Evolutionary conservation across 192 early-diverging fungal genomes (phyloP).

Genomic region (Backusella macrospora): DNA sequence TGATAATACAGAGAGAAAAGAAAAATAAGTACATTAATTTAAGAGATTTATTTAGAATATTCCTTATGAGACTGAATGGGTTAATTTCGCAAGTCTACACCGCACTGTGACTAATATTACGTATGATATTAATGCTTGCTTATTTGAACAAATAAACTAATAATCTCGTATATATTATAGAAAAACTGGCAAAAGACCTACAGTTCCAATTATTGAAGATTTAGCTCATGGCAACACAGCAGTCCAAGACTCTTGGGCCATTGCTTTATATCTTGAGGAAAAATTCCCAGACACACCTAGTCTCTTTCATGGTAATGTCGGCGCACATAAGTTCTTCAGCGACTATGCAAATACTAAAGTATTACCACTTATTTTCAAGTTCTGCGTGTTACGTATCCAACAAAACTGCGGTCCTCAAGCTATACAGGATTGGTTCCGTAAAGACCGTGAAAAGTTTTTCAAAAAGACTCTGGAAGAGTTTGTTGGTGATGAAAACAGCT

Average conservation of each 20-base stretch:
- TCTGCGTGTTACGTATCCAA: slow-evolving; percentile 39
- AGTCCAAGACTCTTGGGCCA: slow-evolving; percentile 54
- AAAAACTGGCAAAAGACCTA: slow-evolving; percentile 30
- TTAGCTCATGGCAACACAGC: slow-evolving; percentile 32
- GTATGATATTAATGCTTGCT: slow-evolving; percentile 12
- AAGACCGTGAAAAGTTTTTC: slow-evolving; percentile 42
- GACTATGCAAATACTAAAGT: slow-evolving; percentile 41
- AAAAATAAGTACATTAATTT: neutral
- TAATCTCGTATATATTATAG: neutral
- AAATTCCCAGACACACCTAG: slow-evolving; percentile 54
- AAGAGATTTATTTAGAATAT: slow-evolving; percentile 17
- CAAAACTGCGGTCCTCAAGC: slow-evolving; percentile 26
- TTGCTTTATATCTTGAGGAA: slow-evolving; percentile 61
- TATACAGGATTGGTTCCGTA: slow-evolving; percentile 40
- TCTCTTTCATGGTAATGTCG: slow-evolving; percentile 43
- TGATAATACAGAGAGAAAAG: neutral
- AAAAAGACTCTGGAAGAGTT: slow-evolving; percentile 37
- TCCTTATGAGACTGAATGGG: slow-evolving; percentile 28
- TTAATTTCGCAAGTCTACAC: slow-evolving; percentile 23
- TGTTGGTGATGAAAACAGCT: slow-evolving; percentile 29
- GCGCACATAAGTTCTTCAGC: slow-evolving; percentile 46
- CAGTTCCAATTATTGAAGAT: slow-evolving; percentile 45
- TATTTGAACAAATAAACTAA: neutral
- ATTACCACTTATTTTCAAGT: slow-evolving; percentile 30
- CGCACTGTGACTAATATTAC: slow-evolving; percentile 14